These are phyloP conservation scores for Kregervanrija delftensis DNA, from an alignment of 805 yeast genomes.

Conservation along the genomic window DNA sequence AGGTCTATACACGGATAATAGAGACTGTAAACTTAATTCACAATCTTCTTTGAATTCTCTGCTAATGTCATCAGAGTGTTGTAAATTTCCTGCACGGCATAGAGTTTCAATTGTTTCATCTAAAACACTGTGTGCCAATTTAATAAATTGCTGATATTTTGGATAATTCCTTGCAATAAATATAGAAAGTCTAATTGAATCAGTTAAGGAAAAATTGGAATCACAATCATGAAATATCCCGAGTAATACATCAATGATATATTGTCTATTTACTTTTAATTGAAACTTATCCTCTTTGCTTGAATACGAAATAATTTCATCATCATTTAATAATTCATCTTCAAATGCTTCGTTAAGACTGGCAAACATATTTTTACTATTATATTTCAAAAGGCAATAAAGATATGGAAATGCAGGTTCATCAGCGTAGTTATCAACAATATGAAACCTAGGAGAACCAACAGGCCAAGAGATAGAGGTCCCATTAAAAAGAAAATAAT, in stretches of 20 bases:
- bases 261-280: conserved; percentile 57
- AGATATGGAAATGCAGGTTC: conserved; percentile 69
- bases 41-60: conserved; percentile 29
- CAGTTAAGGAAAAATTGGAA: conserved; percentile 25
- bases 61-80: not conserved
- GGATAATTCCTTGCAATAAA: conserved; percentile 79
- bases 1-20: conserved; percentile 63
- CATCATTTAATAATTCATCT: conserved; percentile 66
- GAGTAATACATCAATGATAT: conserved; percentile 63
- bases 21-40: conserved; percentile 68
- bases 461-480: conserved; percentile 41
- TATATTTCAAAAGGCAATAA: conserved; percentile 44
- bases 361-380: conserved; percentile 54
- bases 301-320: conserved; percentile 27
- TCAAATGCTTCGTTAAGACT: conserved; percentile 80
- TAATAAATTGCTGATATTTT: conserved; percentile 76
- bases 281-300: conserved; percentile 18
- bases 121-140: conserved; percentile 56
- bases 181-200: conserved; percentile 41
- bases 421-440: conserved; percentile 22
- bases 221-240: conserved; percentile 42
- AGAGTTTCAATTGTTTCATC: conserved; percentile 42
- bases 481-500: conserved; percentile 55
- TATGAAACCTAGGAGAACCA: conserved; percentile 28
- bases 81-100: conserved; percentile 26